These are phyloP conservation scores for Quercus robur DNA, from an alignment of 306 rosid species.

Conservation along the genomic window DNA sequence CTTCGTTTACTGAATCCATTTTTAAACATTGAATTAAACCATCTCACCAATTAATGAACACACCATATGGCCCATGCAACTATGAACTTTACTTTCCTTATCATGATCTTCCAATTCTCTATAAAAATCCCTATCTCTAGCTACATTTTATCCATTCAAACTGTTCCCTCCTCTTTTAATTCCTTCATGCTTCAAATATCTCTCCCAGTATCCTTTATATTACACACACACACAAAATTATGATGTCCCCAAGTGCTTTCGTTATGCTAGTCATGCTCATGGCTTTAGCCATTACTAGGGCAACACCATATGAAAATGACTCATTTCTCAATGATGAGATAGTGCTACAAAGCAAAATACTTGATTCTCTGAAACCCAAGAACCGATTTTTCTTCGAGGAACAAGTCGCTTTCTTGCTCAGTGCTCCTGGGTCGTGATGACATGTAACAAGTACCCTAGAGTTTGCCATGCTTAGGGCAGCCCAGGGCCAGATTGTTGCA, in stretches of 20 bases:
- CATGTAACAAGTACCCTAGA: slow-evolving; percentile 47
- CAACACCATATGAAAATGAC: slow-evolving; percentile 4
- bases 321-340: not conserved
- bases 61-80: slow-evolving; percentile 1
- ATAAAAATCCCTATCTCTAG: slow-evolving; percentile 28
- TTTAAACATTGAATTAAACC: slow-evolving; percentile 32
- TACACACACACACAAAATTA: not conserved
- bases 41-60: slow-evolving; percentile 17
- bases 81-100: not conserved
- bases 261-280: slow-evolving; percentile 33
- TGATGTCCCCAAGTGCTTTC: slow-evolving; percentile 31
- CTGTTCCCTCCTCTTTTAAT: not conserved
- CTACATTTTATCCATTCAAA: slow-evolving; percentile 19
- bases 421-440: not conserved
- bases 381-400: slow-evolving; percentile 22
- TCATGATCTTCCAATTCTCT: not conserved
- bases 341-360: not conserved
- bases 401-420: slow-evolving; percentile 29
- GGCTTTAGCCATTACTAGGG: slow-evolving; percentile 34
- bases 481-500: slow-evolving; percentile 49
- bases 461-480: slow-evolving; percentile 42
- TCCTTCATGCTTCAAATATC: not conserved
- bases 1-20: not conserved
- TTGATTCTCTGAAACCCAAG: not conserved
- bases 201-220: too few species aligned